Base-by-base conservation (phyloP, 2,329 filamentous ascomycete genomes). In the Fusarium sp. region DNA sequence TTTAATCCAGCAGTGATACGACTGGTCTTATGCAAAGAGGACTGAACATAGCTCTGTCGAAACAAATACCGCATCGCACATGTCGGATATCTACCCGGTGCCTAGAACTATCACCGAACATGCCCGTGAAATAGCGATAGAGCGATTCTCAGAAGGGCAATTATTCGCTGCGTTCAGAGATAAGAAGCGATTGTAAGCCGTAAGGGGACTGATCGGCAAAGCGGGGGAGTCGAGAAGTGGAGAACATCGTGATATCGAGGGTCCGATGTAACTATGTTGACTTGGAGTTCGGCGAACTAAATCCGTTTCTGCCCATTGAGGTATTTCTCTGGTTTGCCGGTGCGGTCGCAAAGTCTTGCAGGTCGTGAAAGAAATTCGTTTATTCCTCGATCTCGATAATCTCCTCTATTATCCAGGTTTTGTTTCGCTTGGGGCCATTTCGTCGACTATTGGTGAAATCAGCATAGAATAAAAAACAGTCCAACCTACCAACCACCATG, bases 71-170 rank as follows among this genome's bases (percentile, higher is more conserved):
- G 23, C n/a, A n/a, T 37, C 22, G 27, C 40, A 48, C 20, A 30
- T 46, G 11, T 14, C 10, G 8, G 4, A 10, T 15, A n/a, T 35
- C 2, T 37, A 2, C 3, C 27, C 40, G 30, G 40, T 9, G 17
- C 20, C 20, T 54, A 47, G 25, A 54, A 54, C 8, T 48, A n/a
- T 23, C 13, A 2, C 51, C 51, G 51, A 52, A 7, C 8, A 17
- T 23, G 23, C 6, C 27, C 35, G n/a, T 17, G 17, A 19, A 5
- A 8, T 13, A 2, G 3, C 7, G 51, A 54, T 49, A 54, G 39
- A 54, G 25, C 43, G 17, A 54, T 49, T 11, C 51, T 54, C 30
- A 30, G 43, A 54, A 54, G 15, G 51, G 51, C 5, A 54, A 49
- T 27, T 30, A n/a, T 48, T 37, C 20, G n/a, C 43, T 4, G 19